phyloP scores from a whole-genome alignment of 78 protist species.

The Trichosphaerium sp. region DNA sequence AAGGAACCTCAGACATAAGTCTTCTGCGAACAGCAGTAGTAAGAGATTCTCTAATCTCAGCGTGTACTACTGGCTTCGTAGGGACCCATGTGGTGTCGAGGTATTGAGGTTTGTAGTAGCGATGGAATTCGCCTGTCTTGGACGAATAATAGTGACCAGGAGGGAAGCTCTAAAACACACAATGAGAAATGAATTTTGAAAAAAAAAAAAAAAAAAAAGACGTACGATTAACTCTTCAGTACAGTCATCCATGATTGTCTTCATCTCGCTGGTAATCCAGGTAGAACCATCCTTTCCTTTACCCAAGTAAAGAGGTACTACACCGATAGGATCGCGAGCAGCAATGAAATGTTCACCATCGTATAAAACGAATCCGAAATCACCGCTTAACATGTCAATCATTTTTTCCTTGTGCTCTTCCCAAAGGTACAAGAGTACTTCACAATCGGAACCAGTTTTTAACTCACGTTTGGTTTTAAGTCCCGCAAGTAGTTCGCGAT shows the following conservation, averaged over 20 bases:
- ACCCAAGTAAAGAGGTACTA: constrained; percentile 69
- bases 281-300: constrained; percentile 51
- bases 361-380: constrained; percentile 63
- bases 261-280: constrained; percentile 73
- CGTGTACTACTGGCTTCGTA: constrained; percentile 12
- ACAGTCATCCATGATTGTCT: constrained; percentile 69
- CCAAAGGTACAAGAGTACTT: constrained; percentile 54
- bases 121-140: constrained; percentile 25
- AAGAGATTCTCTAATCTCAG: constrained; percentile 35
- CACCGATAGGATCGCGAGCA: constrained; percentile 86
- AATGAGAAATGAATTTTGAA: no score
- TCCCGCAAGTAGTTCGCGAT: constrained; percentile 14
- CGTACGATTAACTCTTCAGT: no score
- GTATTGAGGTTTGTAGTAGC: constrained; percentile 53
- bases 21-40: constrained; percentile 50
- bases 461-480: background rate
- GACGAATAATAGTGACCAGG: constrained; percentile 65
- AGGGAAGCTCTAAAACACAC: constrained; percentile 55
- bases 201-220: no score
- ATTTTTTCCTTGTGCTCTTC: constrained; percentile 29
- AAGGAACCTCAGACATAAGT: constrained; percentile 76
- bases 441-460: constrained; percentile 66
- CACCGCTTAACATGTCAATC: constrained; percentile 50
- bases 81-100: constrained; percentile 12
- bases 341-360: constrained; percentile 39